Conservation (phyloP, 164 flowering plant genomes). For the Chimonanthus salicifolius region DNA sequence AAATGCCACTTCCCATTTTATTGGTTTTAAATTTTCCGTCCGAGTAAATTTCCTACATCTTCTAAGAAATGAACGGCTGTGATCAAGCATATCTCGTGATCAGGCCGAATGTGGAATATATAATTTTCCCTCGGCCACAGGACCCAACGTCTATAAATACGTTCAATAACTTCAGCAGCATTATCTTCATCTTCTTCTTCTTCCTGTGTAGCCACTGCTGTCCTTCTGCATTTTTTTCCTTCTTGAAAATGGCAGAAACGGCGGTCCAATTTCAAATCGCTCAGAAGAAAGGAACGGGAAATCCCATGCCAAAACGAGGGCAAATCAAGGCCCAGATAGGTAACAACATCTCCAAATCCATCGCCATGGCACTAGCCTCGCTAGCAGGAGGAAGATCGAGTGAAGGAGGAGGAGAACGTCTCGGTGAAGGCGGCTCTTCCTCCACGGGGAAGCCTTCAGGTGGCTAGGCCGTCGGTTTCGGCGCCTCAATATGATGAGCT, state of each 20-base stretch:
- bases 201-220: not conserved
- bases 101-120: too few species aligned
- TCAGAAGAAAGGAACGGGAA: not conserved
- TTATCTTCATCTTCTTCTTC: not conserved
- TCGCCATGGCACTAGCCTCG: not conserved
- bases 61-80: too few species aligned
- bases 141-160: too few species aligned
- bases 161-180: too few species aligned
- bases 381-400: not conserved
- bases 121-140: too few species aligned
- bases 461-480: not conserved
- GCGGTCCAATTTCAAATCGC: not conserved
- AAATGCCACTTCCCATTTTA: too few species aligned
- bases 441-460: not conserved
- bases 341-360: not conserved
- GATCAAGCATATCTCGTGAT: too few species aligned
- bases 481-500: not conserved
- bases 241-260: not conserved
- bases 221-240: too few species aligned
- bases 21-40: too few species aligned
- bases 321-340: not conserved
- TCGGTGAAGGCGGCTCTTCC: not conserved
- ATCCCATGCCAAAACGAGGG: not conserved
- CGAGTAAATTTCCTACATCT: too few species aligned
- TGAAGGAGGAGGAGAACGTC: not conserved